Percentiles rank a stretch among this genome's conserved stretches.
Conservation (phyloP, 495 filamentous ascomycete species). For the Penicillium bialowiezense region DNA sequence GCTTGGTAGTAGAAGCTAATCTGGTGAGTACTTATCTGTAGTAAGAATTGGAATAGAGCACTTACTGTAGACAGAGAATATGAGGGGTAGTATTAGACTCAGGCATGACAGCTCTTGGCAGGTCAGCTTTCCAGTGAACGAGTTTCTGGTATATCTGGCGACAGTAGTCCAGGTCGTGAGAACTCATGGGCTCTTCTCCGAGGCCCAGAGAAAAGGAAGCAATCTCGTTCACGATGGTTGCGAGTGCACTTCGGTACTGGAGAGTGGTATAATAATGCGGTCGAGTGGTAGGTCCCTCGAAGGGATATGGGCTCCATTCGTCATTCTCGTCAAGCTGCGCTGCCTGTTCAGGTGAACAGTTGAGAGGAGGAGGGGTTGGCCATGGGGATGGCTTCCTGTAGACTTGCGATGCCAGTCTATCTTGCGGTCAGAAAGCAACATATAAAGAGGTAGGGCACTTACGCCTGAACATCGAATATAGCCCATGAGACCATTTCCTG, state of each 20-base stretch:
- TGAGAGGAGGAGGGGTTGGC: conserved; percentile 13
- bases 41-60: neutral
- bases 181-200: neutral
- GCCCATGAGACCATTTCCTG: conserved; percentile 26
- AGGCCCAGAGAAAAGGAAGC: conserved; percentile 14
- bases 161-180: neutral
- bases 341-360: conserved; percentile 16
- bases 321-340: conserved; percentile 13
- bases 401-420: conserved; percentile 24
- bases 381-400: conserved; percentile 19
- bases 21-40: neutral
- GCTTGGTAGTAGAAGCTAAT: conserved; percentile 21
- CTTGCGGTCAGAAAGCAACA: neutral
- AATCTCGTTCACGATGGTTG: conserved; percentile 16
- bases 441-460: neutral
- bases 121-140: conserved; percentile 7
- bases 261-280: conserved; percentile 15
- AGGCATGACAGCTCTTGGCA: conserved; percentile 12
- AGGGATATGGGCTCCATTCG: neutral
- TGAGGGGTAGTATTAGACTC: conserved; percentile 16
- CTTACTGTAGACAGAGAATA: conserved; percentile 21
- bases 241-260: conserved; percentile 12
- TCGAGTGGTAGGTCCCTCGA: conserved; percentile 3
- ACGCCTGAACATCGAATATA: conserved; percentile 26
- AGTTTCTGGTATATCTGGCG: conserved; percentile 3